Evolutionary conservation across 2,329 filamentous ascomycete species (phyloP).

Genomic region (Anisogramma anomala): DNA sequence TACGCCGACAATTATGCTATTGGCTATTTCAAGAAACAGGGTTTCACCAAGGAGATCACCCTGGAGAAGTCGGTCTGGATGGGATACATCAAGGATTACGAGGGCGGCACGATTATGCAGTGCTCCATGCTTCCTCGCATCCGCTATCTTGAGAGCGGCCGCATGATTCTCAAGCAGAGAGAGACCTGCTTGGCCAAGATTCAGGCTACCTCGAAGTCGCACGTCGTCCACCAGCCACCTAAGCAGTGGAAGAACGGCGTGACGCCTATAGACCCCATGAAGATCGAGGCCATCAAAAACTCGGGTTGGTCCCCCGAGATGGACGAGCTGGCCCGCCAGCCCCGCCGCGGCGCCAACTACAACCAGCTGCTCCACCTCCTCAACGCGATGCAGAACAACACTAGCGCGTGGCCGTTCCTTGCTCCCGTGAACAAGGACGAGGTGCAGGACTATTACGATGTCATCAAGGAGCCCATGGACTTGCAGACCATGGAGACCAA

Average conservation of each 20-base stretch:
- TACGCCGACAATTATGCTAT: constrained; percentile 99
- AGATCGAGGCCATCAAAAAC: constrained; percentile 76
- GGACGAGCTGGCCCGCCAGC: constrained; percentile 91
- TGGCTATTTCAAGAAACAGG: constrained; percentile 98
- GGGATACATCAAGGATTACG: constrained; percentile 99
- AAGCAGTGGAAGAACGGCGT: constrained; percentile 71
- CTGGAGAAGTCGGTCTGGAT: constrained; percentile 87
- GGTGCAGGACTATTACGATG: constrained; percentile 96
- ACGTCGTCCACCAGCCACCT: constrained; percentile 76
- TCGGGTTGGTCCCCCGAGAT: constrained; percentile 96
- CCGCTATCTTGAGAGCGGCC: constrained; percentile 81
- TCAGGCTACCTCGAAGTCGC: constrained; percentile 75
- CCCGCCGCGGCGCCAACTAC: constrained; percentile 91
- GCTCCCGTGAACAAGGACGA: constrained; percentile 91
- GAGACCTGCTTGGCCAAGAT: constrained; percentile 93
- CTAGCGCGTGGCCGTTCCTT: constrained; percentile 87
- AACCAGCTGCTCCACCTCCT: constrained; percentile 86
- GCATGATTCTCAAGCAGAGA: constrained; percentile 96
- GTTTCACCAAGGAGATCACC: constrained; percentile 97
- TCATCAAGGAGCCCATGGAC: constrained; percentile 98
- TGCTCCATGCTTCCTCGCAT: constrained; percentile 94
- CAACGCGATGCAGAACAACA: constrained; percentile 90
- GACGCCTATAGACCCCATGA: constrained; percentile 68
- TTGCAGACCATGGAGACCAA: constrained; percentile 91
- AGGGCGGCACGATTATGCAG: constrained; percentile 98